phyloP scores from a whole-genome alignment of 2,329 filamentous ascomycete genomes.

The Microsporum ferrugineum region DNA sequence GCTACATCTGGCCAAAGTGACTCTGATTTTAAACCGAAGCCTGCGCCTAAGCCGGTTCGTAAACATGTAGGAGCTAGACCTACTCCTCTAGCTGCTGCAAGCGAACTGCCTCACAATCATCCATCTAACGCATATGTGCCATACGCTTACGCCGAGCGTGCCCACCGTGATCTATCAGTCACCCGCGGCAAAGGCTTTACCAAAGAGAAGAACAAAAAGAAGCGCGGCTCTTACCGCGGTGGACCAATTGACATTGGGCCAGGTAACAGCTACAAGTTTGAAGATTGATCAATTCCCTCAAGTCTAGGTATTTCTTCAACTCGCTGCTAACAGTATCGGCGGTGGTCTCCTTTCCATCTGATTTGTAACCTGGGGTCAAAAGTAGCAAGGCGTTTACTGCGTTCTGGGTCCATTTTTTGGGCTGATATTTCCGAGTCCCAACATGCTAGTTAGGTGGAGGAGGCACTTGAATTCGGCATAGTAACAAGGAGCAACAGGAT shows the following conservation, averaged over 20 bases:
- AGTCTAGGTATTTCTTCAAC: neutral
- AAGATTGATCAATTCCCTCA: conserved; percentile 49
- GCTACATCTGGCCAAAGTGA: conserved; percentile 16
- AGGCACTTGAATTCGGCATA: neutral
- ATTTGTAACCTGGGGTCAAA: neutral
- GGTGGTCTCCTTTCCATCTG: neutral
- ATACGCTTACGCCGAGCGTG: conserved; percentile 80
- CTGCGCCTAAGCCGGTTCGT: conserved; percentile 24
- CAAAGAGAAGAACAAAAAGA: conserved; percentile 99
- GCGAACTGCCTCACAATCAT: conserved; percentile 57
- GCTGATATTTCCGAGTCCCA: neutral
- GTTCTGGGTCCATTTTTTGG: neutral
- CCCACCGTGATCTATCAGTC: conserved; percentile 75
- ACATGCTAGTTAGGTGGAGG: neutral
- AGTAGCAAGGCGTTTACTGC: neutral
- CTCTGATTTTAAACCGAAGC: conserved; percentile 17
- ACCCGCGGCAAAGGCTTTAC: conserved; percentile 96
- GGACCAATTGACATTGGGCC: conserved; percentile 73
- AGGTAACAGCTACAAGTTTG: conserved; percentile 86
- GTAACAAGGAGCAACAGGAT: neutral
- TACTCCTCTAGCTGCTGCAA: conserved; percentile 67
- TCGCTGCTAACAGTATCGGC: neutral
- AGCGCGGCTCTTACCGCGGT: conserved; percentile 79
- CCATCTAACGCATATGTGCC: conserved; percentile 68
- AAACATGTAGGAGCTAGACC: conserved; percentile 42